Evolutionary conservation across 164 flowering plant genomes (phyloP).

Genomic region (Paratinospora sagittata): DNA sequence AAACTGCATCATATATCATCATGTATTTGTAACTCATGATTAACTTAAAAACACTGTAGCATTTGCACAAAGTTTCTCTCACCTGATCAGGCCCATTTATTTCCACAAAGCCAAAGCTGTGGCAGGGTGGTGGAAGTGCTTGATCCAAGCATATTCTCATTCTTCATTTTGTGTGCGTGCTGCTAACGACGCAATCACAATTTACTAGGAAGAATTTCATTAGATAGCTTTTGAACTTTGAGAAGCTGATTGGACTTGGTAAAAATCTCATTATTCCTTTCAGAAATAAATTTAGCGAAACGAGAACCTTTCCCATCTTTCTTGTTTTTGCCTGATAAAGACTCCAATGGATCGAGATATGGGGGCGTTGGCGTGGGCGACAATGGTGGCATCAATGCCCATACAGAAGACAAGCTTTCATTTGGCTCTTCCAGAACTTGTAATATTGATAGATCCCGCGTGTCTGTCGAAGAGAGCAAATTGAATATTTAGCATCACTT

Average conservation of each 20-base stretch:
- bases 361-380: slow-evolving; percentile 49
- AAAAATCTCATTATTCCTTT: slow-evolving; percentile 26
- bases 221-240: slow-evolving; percentile 19
- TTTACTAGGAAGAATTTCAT: slow-evolving; percentile 37
- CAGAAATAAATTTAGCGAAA: slow-evolving; percentile 57
- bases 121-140: background rate
- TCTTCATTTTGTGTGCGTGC: too few relatives aligned
- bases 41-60: too few relatives aligned
- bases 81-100: background rate
- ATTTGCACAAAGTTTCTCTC: background rate
- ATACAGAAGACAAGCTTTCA: slow-evolving; percentile 60
- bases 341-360: slow-evolving; percentile 28
- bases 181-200: too few relatives aligned
- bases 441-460: slow-evolving; percentile 48
- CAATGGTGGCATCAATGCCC: slow-evolving; percentile 79
- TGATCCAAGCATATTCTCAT: background rate
- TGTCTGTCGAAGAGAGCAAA: slow-evolving; percentile 37
- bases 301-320: slow-evolving; percentile 58
- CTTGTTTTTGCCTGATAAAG: slow-evolving; percentile 19
- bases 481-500: background rate
- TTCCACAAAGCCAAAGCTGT: background rate
- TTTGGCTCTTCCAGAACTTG: slow-evolving; percentile 62
- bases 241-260: slow-evolving; percentile 19
- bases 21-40: too few relatives aligned
- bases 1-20: too few relatives aligned